Evolutionary conservation across 768 basidiomycete species (phyloP).

Genomic region (Russula griseocarnosa): DNA sequence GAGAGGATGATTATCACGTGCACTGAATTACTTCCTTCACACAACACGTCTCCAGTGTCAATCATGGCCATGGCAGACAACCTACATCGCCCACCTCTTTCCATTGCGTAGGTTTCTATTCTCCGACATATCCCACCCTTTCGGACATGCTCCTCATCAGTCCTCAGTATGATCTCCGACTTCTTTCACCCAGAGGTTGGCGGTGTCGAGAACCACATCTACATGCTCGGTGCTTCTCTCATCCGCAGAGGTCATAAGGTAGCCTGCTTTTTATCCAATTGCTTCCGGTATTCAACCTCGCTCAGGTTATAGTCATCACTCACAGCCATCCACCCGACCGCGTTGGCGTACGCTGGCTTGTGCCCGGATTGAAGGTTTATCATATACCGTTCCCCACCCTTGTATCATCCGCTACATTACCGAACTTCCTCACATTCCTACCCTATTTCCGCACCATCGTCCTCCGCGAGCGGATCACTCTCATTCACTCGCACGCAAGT

Average conservation of each 20-base stretch:
- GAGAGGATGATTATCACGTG: too few relatives aligned
- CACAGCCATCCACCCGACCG: constrained; percentile 86
- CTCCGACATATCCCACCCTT: not conserved
- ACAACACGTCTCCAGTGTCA: not conserved
- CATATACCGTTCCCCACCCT: constrained; percentile 88
- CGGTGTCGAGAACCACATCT: constrained; percentile 96
- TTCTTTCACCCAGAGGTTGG: constrained; percentile 95
- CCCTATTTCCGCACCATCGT: constrained; percentile 90
- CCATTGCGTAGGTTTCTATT: constrained; percentile 13
- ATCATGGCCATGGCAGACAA: constrained; percentile 4
- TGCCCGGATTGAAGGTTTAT: constrained; percentile 88
- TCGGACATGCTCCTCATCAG: not conserved
- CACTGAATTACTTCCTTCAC: too few relatives aligned
- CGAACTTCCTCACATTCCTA: constrained; percentile 88
- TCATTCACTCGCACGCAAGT: constrained; percentile 90
- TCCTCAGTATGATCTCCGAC: constrained; percentile 84
- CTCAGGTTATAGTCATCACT: constrained; percentile 88
- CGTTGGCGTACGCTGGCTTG: constrained; percentile 84
- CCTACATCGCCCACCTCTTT: not conserved
- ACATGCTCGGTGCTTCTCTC: constrained; percentile 82
- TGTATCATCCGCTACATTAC: constrained; percentile 88
- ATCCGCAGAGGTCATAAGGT: constrained; percentile 84
- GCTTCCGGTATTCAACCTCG: not conserved
- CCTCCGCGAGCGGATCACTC: constrained; percentile 75
- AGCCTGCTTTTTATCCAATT: constrained; percentile 7